Base-by-base conservation (phyloP, 306 rosid genomes). In the Castanea mollissima region DNA sequence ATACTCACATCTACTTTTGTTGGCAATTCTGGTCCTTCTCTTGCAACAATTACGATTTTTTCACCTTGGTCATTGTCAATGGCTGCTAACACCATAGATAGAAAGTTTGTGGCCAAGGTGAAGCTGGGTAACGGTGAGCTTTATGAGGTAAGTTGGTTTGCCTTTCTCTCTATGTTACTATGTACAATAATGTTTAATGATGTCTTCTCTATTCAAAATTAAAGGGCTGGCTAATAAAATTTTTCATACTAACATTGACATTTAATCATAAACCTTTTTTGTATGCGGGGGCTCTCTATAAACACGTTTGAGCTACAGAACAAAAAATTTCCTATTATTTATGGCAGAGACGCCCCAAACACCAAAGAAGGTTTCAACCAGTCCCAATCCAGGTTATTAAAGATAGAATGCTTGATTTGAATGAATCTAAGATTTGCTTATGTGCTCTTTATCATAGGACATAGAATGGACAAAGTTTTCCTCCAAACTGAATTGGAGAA, bases 41-140 rank as follows among this genome's bases (percentile, higher is more conserved):
- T 4, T 52, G 38, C 38, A 31, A 82, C 81, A 7, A 9, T 84
- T 4, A 0, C 16, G 5, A 88, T 67, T 74, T 25, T 73, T 56
- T 49, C 83, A 2, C 91, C 93, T 4, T 90, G 93, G 93, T 25
- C 75, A 35, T 75, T 90, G 31, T 27, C 71, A 44, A 91, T 88
- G 27, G 91, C 84, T 49, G 90, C 91, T 6, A 79, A 78, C 73
- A 87, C 88, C 51, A 64, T 69, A 3, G 87, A 87, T 44, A 82
- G 89, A 25, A 86, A 80, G 59, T 88, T 91, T 74, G 56, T 79
- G 19, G 81, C 90, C 3, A 73, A 57, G 14, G 83, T 88, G 25
- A 18, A 44, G 52, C 55, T 85, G 49, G 91, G 92, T 20, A 27
- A 87, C 74, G 74, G 80, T 7, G 46, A 49, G 27, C 44, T 79